Base-by-base conservation (phyloP, 805 yeast species). In the Soucietia sequanensis region DNA sequence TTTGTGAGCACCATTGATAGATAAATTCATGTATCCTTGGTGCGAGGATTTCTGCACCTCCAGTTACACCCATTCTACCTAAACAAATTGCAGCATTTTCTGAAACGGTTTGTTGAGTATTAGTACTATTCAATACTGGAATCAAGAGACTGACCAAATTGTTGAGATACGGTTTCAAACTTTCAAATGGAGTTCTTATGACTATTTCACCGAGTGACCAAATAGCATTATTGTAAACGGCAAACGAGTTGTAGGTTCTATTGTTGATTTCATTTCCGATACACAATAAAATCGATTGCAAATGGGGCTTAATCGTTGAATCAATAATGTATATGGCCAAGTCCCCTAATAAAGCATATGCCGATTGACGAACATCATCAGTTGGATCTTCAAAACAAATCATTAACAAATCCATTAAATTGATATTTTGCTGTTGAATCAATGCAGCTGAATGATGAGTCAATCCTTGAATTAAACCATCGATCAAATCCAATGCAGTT, bases 141-240 rank as follows among this genome's bases (percentile, higher is more conserved):
- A 83, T 75, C 37, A 86, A 58, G 15, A 80, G 58, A 27, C 66
- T 70, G 41, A 80, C 65, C 43, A 84, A 58, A 41, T 78, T 78
- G 24, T 57, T 61, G 29, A 81, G 56, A 50, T 74, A 82, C 11
- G 78, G 80, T 27, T 62, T 62, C 42, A 81, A 47, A 25, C 69
- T 67, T 1, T 68, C 65, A 14, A 58, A 58, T 3, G 72, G 56
- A 11, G 76, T 51, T 37, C 85, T 75, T 50, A 89, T 67, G 3
- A 87, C 72, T 20, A 93, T 78, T 56, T 93, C 95, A 28, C 99
- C 98, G 10, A 85, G 63, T 2, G 96, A 78, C 99, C 99, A 93
- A 32, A 87, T 80, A 1, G 98, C 93, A 58, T 93, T 93, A 60
- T 85, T 86, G 48, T 81, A 81, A 2, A 84, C 88, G 0, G 91